These are phyloP conservation scores for Jamesozyma hellenica DNA, from an alignment of 805 yeast genomes.

Conservation along the genomic window DNA sequence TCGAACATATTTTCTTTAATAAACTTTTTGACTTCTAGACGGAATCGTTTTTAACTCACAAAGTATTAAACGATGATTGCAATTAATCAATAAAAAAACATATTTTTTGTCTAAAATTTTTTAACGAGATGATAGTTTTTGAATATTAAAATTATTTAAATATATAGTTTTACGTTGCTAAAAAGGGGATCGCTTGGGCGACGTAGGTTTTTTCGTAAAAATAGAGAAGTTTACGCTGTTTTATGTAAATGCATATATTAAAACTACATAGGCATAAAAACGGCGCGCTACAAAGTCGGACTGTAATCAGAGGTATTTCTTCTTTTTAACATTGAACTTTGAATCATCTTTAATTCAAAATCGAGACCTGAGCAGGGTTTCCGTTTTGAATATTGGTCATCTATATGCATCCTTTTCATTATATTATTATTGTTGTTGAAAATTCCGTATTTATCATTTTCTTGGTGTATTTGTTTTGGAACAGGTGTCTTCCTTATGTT, in stretches of 20 bases:
- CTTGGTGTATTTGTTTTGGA: slow-evolving; percentile 4
- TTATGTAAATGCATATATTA: no score
- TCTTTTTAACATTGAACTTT: slow-evolving; percentile 24
- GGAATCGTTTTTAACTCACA: no score
- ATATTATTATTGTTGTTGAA: neutral
- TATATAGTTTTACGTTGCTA: neutral
- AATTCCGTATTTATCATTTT: neutral
- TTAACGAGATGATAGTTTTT: no score
- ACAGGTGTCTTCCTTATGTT: slow-evolving; percentile 8
- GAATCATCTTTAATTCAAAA: slow-evolving; percentile 17
- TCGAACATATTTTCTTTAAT: no score
- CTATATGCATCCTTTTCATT: neutral
- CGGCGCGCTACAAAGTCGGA: neutral
- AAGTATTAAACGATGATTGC: no score
- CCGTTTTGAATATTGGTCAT: neutral
- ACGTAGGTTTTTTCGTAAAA: neutral
- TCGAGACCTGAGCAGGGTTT: slow-evolving; percentile 6
- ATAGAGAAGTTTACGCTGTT: neutral
- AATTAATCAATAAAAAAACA: no score
- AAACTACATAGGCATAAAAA: neutral
- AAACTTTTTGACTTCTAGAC: no score
- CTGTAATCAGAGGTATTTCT: slow-evolving; percentile 10
- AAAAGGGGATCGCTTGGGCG: no score
- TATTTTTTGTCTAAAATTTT: no score
- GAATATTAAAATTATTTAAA: no score